Evolutionary conservation across 2,329 filamentous ascomycete species (phyloP).

Genomic region (Tolypocladium cylindrosporum): DNA sequence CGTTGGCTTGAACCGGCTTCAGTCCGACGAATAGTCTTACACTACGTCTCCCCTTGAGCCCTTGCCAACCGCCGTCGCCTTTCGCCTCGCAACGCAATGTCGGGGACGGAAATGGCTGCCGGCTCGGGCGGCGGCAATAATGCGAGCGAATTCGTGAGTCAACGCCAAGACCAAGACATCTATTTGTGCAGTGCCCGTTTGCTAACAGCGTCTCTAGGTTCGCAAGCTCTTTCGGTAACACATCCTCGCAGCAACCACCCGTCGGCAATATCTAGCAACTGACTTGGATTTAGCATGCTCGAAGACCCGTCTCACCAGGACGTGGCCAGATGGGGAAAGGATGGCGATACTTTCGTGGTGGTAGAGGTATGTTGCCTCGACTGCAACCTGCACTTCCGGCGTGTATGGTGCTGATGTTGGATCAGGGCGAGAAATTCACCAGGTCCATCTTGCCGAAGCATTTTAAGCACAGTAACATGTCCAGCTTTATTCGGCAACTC

Average conservation of each 20-base stretch:
- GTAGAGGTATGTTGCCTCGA: constrained; percentile 57
- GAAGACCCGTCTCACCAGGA: constrained; percentile 88
- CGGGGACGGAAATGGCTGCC: constrained; percentile 20
- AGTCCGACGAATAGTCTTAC: background rate
- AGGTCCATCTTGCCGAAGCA: constrained; percentile 95
- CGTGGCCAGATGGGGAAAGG: constrained; percentile 91
- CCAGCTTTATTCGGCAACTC: constrained; percentile 87
- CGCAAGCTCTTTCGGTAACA: constrained; percentile 95
- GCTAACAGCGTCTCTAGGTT: constrained; percentile 47
- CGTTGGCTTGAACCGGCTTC: background rate
- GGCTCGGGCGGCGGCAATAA: constrained; percentile 51
- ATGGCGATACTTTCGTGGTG: constrained; percentile 93
- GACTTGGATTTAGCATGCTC: constrained; percentile 52
- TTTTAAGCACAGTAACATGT: constrained; percentile 99
- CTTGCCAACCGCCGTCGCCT: background rate
- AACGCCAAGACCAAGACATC: background rate
- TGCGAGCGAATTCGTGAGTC: constrained; percentile 90
- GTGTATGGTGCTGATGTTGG: constrained; percentile 4
- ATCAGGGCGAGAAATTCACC: constrained; percentile 93
- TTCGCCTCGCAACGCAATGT: constrained; percentile 15
- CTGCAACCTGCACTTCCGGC: background rate
- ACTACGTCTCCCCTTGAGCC: background rate
- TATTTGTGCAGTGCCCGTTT: background rate
- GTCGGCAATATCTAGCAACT: background rate
- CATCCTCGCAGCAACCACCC: background rate